Conservation (phyloP, 805 yeast genomes). For the Candida corydali region DNA sequence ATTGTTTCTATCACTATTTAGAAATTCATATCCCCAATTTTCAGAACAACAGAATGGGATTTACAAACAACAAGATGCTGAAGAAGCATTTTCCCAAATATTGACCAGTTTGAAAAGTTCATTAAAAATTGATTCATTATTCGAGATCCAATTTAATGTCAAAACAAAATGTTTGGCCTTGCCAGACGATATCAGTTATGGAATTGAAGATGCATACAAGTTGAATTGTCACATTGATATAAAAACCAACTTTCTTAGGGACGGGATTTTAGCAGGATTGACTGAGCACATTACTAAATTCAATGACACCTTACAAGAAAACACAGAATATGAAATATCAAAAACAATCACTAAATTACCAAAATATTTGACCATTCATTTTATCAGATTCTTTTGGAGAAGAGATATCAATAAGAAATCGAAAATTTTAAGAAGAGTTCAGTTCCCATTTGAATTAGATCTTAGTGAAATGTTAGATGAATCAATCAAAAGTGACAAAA, state of each 20-base stretch:
- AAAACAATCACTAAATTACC: slow-evolving; percentile 75
- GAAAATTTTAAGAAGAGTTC: slow-evolving; percentile 89
- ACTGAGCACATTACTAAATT: slow-evolving; percentile 75
- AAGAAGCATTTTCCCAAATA: slow-evolving; percentile 86
- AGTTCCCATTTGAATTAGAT: slow-evolving; percentile 91
- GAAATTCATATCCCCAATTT: slow-evolving; percentile 81
- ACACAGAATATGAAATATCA: slow-evolving; percentile 65
- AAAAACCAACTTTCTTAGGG: slow-evolving; percentile 80
- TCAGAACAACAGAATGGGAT: slow-evolving; percentile 74
- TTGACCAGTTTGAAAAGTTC: slow-evolving; percentile 47
- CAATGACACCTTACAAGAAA: slow-evolving; percentile 62
- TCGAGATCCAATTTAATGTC: slow-evolving; percentile 63
- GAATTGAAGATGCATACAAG: slow-evolving; percentile 56
- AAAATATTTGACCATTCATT: slow-evolving; percentile 82
- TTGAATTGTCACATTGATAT: slow-evolving; percentile 86
- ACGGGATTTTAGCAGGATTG: slow-evolving; percentile 74
- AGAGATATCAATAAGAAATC: slow-evolving; percentile 87
- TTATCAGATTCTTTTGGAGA: slow-evolving; percentile 95
- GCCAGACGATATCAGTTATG: slow-evolving; percentile 22
- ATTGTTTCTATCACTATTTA: slow-evolving; percentile 58
- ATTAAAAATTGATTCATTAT: slow-evolving; percentile 51
- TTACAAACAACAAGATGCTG: slow-evolving; percentile 96
- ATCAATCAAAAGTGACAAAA: slow-evolving; percentile 62
- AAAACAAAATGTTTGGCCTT: slow-evolving; percentile 57
- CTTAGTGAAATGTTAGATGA: slow-evolving; percentile 80